Conservation (phyloP, 2,329 filamentous ascomycete genomes). For the Trichoderma asperellum region DNA sequence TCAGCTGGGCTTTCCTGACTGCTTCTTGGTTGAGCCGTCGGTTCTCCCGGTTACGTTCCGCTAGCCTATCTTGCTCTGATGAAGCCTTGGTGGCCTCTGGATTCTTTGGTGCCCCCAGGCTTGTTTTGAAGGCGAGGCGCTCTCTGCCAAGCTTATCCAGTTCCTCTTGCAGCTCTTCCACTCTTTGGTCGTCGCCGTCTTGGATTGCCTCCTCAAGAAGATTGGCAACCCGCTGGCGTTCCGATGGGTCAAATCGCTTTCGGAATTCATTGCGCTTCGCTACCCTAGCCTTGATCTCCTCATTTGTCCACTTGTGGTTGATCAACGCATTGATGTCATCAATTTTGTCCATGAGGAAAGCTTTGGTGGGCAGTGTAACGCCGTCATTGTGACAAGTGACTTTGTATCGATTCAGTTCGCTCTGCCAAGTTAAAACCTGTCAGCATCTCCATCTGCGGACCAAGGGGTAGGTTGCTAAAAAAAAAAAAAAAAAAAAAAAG, state of each 20-base stretch:
- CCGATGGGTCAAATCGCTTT: conserved; percentile 66
- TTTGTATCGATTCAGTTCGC: conserved; percentile 81
- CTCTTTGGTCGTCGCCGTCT: conserved; percentile 63
- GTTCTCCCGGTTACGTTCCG: conserved; percentile 82
- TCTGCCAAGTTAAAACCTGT: conserved; percentile 47
- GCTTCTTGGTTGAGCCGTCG: conserved; percentile 83
- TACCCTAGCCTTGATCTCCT: conserved; percentile 80
- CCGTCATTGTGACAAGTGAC: conserved; percentile 73
- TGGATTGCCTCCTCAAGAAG: conserved; percentile 68
- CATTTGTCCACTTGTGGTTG: conserved; percentile 79
- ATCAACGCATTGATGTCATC: conserved; percentile 79
- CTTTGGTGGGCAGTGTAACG: conserved; percentile 73
- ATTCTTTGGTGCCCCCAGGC: conserved; percentile 59
- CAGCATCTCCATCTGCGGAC: conserved; percentile 31
- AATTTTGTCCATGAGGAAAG: conserved; percentile 70
- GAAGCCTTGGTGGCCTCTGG: conserved; percentile 52
- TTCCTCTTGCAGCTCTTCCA: conserved; percentile 59
- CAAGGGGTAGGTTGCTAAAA: too few relatives aligned
- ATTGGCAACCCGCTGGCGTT: conserved; percentile 69
- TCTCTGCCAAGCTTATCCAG: conserved; percentile 67
- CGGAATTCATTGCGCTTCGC: conserved; percentile 70
- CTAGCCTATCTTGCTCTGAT: conserved; percentile 79
- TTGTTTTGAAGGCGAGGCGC: conserved; percentile 74
- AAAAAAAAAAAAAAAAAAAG: too few relatives aligned
- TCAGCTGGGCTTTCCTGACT: conserved; percentile 86